Conservation (phyloP, 179 eudicot genomes). For the Beta corolliflora region DNA sequence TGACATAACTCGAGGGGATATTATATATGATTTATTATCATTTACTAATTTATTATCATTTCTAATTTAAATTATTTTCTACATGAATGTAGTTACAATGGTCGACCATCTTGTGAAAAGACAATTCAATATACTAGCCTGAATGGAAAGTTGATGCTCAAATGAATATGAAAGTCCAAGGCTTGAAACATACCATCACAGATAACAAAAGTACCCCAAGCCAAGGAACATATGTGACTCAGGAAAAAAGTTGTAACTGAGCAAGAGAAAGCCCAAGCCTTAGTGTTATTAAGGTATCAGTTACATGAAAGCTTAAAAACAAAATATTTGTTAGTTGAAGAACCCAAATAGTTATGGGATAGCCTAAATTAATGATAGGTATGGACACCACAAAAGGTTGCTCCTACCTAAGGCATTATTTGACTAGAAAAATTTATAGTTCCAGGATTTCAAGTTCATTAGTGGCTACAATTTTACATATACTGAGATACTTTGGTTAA, state of each 20-base stretch:
- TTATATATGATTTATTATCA: no score
- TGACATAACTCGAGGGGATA: no score
- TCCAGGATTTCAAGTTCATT: conserved; percentile 10
- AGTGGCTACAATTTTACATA: conserved; percentile 7
- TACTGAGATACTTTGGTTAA: not conserved
- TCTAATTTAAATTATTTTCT: no score
- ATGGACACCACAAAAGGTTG: not conserved
- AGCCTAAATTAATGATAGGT: not conserved
- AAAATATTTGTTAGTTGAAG: conserved; percentile 4
- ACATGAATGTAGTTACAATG: no score
- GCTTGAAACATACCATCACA: not conserved
- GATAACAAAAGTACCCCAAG: not conserved
- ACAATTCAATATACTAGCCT: not conserved
- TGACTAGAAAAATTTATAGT: conserved; percentile 8
- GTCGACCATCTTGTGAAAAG: not conserved
- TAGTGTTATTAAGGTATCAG: conserved; percentile 2
- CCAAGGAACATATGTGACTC: no score
- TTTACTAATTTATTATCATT: no score
- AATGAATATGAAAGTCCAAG: not conserved
- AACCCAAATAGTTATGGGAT: conserved; percentile 18
- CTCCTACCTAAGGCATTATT: conserved; percentile 4
- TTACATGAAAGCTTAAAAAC: conserved; percentile 14
- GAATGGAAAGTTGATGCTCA: not conserved
- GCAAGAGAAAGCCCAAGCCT: not conserved
- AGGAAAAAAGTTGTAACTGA: not conserved